Conservation (phyloP, 169 alveolate genomes). For the Babesia caballi region DNA sequence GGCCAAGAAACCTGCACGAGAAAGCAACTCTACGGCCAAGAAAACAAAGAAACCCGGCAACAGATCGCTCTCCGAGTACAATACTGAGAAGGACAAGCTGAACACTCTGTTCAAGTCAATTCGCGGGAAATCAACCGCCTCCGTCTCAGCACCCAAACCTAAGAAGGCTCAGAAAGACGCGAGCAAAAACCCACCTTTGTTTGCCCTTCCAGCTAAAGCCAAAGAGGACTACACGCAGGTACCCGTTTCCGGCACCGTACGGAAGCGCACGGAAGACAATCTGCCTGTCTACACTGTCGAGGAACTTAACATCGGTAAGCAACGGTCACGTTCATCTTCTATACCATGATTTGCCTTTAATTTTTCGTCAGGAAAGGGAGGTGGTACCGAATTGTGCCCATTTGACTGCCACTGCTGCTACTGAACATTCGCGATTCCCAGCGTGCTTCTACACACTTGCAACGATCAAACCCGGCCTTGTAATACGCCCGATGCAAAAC, state of each 20-base stretch:
- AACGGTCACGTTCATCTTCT: too few relatives aligned
- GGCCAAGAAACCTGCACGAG: neutral
- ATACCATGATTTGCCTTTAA: neutral
- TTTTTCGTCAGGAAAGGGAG: constrained; percentile 68
- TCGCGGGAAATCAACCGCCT: neutral
- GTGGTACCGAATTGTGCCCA: constrained; percentile 75
- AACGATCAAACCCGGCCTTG: too few relatives aligned
- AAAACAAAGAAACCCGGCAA: neutral
- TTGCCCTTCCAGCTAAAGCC: neutral
- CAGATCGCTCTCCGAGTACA: neutral
- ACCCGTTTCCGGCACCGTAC: neutral
- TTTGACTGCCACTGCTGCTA: constrained; percentile 76
- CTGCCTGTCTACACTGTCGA: constrained; percentile 75
- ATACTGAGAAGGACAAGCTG: constrained; percentile 2
- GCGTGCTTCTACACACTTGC: too few relatives aligned
- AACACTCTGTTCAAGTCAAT: constrained; percentile 10
- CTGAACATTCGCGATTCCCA: too few relatives aligned
- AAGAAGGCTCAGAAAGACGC: constrained; percentile 13
- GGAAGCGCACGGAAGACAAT: constrained; percentile 68
- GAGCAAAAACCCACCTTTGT: neutral
- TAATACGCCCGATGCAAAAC: neutral
- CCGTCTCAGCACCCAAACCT: neutral
- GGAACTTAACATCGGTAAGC: constrained; percentile 75
- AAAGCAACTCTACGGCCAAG: neutral
- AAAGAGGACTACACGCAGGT: constrained; percentile 19